These are phyloP conservation scores for Wallacemonas sp. DNA, from an alignment of 208 protist species.

Conservation along the genomic window DNA sequence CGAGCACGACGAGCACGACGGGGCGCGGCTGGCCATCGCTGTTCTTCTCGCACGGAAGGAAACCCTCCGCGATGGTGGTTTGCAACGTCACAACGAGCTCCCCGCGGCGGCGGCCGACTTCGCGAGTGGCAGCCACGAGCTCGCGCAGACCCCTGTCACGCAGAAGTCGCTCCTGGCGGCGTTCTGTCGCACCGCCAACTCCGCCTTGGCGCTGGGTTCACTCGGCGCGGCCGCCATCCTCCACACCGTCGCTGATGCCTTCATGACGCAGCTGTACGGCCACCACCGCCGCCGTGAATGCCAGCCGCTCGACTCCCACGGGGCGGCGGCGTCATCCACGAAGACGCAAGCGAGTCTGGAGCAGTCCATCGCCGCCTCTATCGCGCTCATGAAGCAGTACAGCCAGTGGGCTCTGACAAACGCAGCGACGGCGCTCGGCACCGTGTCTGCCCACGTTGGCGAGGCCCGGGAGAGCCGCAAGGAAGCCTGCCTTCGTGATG, in stretches of 20 bases:
- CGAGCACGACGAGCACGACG: conserved; percentile 59
- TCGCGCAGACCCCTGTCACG: conserved; percentile 2
- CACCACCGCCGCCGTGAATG: conserved; percentile 1
- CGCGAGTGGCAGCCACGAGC: conserved; percentile 8
- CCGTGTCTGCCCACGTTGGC: conserved; percentile 71
- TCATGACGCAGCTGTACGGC: conserved; percentile 38
- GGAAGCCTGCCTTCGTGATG: conserved; percentile 69
- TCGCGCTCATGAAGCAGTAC: conserved; percentile 47
- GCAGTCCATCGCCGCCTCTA: conserved; percentile 13
- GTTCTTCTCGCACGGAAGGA: conserved; percentile 42
- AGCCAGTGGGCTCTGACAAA: conserved; percentile 53
- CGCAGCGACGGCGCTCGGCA: conserved; percentile 51
- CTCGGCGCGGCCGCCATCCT: conserved; percentile 54
- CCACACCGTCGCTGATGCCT: conserved; percentile 48
- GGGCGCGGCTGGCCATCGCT: conserved; percentile 44
- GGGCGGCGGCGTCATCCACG: not conserved
- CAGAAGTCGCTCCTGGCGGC: conserved; percentile 45
- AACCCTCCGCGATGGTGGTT: conserved; percentile 31
- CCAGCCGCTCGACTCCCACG: too few species aligned
- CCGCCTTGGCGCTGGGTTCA: conserved; percentile 51
- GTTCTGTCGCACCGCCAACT: conserved; percentile 32
- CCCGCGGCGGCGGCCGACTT: conserved; percentile 12
- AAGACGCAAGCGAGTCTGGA: conserved; percentile 11
- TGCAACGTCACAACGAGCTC: conserved; percentile 33
- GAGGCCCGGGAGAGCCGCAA: conserved; percentile 41